Percentiles rank a stretch among this genome's conserved stretches.
phyloP scores from a whole-genome alignment of 495 filamentous ascomycete species.

The Apiosordaria backusii region DNA sequence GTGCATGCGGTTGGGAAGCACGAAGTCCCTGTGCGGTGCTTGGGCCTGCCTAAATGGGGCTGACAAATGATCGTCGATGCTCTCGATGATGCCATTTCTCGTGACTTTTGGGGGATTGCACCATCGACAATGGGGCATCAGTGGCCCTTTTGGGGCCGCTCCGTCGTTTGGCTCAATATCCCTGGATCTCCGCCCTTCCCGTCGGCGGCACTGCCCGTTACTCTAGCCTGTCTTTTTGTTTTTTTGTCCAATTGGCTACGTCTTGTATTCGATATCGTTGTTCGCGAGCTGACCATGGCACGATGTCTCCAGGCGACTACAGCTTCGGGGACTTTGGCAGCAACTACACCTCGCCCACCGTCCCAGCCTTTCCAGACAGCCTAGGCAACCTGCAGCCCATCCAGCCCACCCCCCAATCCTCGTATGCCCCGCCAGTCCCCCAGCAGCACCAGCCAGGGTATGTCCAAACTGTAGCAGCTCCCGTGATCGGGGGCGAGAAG shows the following conservation, averaged over 20 bases:
- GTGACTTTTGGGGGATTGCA: conserved; percentile 38
- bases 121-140: conserved; percentile 35
- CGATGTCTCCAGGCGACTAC: conserved; percentile 51
- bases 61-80: conserved; percentile 37
- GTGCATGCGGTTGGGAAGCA: conserved; percentile 23
- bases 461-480: conserved; percentile 34
- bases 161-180: conserved; percentile 20
- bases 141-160: conserved; percentile 15
- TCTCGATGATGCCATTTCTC: conserved; percentile 41
- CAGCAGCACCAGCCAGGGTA: conserved; percentile 43
- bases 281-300: conserved; percentile 38
- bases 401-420: conserved; percentile 39
- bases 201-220: conserved; percentile 26
- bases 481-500: conserved; percentile 46
- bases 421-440: conserved; percentile 36
- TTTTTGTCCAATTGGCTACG: conserved; percentile 17
- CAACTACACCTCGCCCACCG: conserved; percentile 46
- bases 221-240: conserved; percentile 15
- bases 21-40: conserved; percentile 15
- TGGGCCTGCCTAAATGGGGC: conserved; percentile 27
- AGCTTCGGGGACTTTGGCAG: conserved; percentile 46
- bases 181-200: conserved; percentile 31
- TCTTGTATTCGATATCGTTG: conserved; percentile 23
- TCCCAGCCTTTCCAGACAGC: conserved; percentile 42
- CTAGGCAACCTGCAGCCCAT: conserved; percentile 47